phyloP scores from a whole-genome alignment of 1,284 basidiomycete genomes.

The Austroboletus novae-zelandiae region DNA sequence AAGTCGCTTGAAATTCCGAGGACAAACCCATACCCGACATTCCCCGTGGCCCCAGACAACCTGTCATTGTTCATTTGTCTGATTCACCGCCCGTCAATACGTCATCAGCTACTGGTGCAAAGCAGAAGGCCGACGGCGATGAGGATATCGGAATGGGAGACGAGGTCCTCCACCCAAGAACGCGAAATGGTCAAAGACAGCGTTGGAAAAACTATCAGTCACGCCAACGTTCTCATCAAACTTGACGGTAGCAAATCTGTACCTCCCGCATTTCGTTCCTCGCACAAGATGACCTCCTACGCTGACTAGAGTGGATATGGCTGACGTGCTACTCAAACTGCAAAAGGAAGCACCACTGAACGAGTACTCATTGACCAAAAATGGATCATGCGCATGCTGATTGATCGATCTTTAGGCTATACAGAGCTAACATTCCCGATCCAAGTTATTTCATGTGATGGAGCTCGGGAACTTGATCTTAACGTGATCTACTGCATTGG shows the following conservation, averaged over 20 bases:
- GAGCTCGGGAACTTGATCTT: too few species aligned
- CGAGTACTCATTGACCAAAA: conserved; percentile 51
- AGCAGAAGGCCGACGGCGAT: conserved; percentile 53
- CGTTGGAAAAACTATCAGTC: conserved; percentile 3
- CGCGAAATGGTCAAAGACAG: conserved; percentile 21
- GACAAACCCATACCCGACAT: conserved; percentile 53
- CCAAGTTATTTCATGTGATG: too few species aligned
- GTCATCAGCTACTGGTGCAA: conserved; percentile 31
- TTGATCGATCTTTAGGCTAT: too few species aligned
- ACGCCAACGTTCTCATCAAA: conserved; percentile 19
- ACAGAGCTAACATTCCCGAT: too few species aligned
- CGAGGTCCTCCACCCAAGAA: conserved; percentile 14
- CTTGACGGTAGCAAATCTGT: conserved; percentile 45
- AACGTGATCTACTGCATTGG: too few species aligned
- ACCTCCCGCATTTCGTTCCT: conserved; percentile 76
- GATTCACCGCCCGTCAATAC: conserved; percentile 22
- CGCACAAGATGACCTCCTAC: conserved; percentile 61
- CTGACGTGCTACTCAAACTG: conserved; percentile 70
- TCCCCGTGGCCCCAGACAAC: conserved; percentile 31
- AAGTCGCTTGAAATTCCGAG: conserved; percentile 52
- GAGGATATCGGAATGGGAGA: conserved; percentile 39
- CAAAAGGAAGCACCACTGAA: conserved; percentile 83
- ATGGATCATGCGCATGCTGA: too few species aligned
- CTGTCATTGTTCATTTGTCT: conserved; percentile 16
- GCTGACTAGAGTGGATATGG: conserved; percentile 78